Evolutionary conservation across 2,329 filamentous ascomycete species (phyloP), one percentile per base, ranked within the genome.

Genomic region (Sclerotinia nivalis): DNA sequence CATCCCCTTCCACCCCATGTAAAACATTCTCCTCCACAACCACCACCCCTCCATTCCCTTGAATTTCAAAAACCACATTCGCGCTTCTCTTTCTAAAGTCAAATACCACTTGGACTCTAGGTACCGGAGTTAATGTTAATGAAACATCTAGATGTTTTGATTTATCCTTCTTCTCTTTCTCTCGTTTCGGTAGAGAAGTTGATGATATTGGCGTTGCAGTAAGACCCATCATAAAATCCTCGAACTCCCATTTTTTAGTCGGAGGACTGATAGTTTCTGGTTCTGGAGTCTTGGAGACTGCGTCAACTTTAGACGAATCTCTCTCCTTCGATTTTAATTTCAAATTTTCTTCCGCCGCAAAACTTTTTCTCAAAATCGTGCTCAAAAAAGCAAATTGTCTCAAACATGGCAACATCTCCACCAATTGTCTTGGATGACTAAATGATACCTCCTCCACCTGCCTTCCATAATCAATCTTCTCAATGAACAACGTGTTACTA

Each of bases 341-440:
- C 28, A 31, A 25, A 20, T 20, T 40, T 49, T 28, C 66, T 28
- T 56, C 71, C 0, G 72, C 68, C 3, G 58, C 45, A 75, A 93
- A 91, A 69, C 85, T 88, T 64, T 86, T 87, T 69, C 84, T 81
- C 4, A 95, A 83, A 2, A 96, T 79, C 0, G 83, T 87, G 1
- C 88, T 88, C 6, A 93, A 82, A 73, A 91, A 88, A 0, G 90
- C 90, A 76, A 93, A 96, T 78, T 96, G 92, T 20, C 93, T 85
- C 22, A 96, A 82, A 5, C 85, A 83, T 0, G 92, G 91, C n/a
- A 96, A 83, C 77, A 94, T 87, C 67, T 87, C 85, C 9, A 94
- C 82, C 5, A 96, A 81, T 77, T 96, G 92, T 64, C 88, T 86
- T 0, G 93, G 93, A 76, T 96, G 93, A 2, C 88, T 87, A 76